A percentile compares a stretch with the other conserved stretches of the same genome.
Conservation (phyloP, 345 rosid species). For the Eucalyptus sp. region DNA sequence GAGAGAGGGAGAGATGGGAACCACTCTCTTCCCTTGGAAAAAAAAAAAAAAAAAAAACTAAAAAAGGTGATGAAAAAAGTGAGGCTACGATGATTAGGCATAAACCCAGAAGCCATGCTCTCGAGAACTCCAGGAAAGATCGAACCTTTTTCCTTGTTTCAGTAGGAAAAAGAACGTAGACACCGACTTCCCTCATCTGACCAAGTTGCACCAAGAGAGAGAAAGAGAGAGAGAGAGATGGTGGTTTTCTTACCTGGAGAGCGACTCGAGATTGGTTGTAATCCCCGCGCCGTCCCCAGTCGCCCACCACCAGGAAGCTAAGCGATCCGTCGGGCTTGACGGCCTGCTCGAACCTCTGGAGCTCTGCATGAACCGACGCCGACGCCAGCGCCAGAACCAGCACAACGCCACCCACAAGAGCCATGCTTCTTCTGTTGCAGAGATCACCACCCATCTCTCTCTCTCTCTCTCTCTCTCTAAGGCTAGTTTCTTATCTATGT, state of each 20-base stretch:
- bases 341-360: slow-evolving; percentile 37
- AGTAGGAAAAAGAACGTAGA: not conserved
- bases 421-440: not conserved
- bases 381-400: not conserved
- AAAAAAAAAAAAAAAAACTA: not conserved
- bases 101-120: not conserved
- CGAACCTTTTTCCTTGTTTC: not conserved
- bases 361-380: slow-evolving; percentile 16
- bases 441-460: not conserved
- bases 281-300: slow-evolving; percentile 75
- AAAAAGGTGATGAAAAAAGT: not conserved
- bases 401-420: not conserved
- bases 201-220: not conserved
- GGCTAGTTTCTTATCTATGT: not conserved
- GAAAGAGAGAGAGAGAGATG: not conserved
- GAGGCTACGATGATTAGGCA: not conserved
- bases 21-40: not conserved
- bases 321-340: slow-evolving; percentile 38
- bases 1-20: not conserved
- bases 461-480: not conserved
- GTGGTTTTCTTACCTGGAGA: slow-evolving; percentile 23
- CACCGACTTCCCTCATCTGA: not conserved
- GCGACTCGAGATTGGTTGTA: slow-evolving; percentile 68
- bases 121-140: not conserved
- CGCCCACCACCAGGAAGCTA: slow-evolving; percentile 62